A percentile compares a stretch with the other conserved stretches of the same genome.
Evolutionary conservation across 108 stramenopile genomes (phyloP).

Genomic region (Schizochytrium sp.): DNA sequence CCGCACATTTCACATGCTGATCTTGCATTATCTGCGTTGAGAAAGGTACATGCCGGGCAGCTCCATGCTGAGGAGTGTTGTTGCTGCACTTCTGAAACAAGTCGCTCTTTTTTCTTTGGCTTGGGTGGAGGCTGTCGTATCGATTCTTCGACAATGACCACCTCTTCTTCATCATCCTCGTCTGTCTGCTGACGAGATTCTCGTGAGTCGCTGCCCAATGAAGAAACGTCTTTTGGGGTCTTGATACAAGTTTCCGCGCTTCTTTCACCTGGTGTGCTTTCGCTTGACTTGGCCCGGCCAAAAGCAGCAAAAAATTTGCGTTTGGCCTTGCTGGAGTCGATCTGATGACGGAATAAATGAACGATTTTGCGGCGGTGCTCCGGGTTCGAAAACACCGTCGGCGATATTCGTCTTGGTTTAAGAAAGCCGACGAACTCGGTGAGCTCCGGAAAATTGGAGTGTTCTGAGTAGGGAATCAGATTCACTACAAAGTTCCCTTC

Average conservation of each 20-base stretch:
- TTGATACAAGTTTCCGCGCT: no score
- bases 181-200: no score
- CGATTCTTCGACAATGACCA: no score
- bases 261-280: no score
- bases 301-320: constrained; percentile 37
- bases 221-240: no score
- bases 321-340: constrained; percentile 50
- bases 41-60: not conserved
- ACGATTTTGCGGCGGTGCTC: constrained; percentile 44
- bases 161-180: no score
- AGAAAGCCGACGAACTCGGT: constrained; percentile 16
- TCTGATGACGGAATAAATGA: constrained; percentile 32
- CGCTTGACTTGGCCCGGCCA: not conserved
- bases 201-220: no score
- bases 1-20: not conserved
- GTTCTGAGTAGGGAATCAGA: constrained; percentile 34
- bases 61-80: not conserved
- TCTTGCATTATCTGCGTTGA: not conserved
- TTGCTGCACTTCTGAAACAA: no score
- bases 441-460: constrained; percentile 8
- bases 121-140: no score
- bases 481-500: constrained; percentile 21
- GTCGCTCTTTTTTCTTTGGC: no score
- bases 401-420: not conserved
- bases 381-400: constrained; percentile 45